These are phyloP conservation scores for Scedosporium aurantiacum DNA, from an alignment of 2,329 filamentous ascomycete genomes.

Conservation along the genomic window DNA sequence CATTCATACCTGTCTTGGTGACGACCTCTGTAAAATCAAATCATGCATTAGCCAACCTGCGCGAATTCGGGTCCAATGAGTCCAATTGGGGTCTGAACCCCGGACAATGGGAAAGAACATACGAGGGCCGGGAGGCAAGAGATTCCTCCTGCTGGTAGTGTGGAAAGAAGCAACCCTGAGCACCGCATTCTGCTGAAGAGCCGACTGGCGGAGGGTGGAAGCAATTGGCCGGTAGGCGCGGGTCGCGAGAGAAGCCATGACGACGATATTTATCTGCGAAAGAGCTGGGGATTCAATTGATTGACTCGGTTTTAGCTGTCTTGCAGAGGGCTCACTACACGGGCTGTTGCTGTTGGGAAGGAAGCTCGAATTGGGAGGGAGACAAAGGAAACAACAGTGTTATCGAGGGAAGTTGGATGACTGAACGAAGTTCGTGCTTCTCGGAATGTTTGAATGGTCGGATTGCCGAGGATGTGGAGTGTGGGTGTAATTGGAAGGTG, in stretches of 20 bases:
- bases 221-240: conserved; percentile 17
- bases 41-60: neutral
- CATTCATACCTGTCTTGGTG: conserved; percentile 56
- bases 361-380: neutral
- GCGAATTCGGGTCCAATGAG: neutral
- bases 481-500: conserved; percentile 24
- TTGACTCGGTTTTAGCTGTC: neutral
- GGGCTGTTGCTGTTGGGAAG: neutral
- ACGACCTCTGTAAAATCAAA: conserved; percentile 50
- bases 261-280: conserved; percentile 10
- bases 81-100: neutral
- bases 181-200: conserved; percentile 25
- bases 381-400: neutral
- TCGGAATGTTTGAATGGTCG: conserved; percentile 5
- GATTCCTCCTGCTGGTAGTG: conserved; percentile 61
- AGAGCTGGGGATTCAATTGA: neutral
- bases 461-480: conserved; percentile 39
- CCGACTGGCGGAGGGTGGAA: conserved; percentile 18
- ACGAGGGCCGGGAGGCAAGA: conserved; percentile 81
- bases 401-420: neutral
- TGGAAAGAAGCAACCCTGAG: conserved; percentile 70
- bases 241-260: conserved; percentile 47
- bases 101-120: conserved; percentile 27
- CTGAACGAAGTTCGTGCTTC: conserved; percentile 1
- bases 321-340: neutral